Conservation (phyloP, 768 basidiomycete species). For the Boletales sp. region DNA sequence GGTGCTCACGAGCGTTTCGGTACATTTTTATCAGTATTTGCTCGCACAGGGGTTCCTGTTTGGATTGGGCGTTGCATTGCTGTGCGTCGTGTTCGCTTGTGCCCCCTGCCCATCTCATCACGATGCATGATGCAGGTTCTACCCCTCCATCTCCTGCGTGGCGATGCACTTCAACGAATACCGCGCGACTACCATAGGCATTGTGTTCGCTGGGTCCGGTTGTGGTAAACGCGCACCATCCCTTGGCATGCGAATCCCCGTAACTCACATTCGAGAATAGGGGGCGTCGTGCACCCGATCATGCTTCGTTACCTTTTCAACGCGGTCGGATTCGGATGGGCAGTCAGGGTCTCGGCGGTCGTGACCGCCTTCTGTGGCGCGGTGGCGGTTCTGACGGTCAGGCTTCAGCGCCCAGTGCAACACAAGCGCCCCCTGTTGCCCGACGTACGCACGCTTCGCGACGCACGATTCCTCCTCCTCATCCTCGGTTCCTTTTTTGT, state of each 20-base stretch:
- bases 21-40: slow-evolving; percentile 56
- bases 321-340: slow-evolving; percentile 58
- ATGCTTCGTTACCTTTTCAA: slow-evolving; percentile 56
- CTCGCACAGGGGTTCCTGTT: slow-evolving; percentile 63
- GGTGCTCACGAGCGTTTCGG: slow-evolving; percentile 58
- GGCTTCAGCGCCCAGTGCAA: slow-evolving; percentile 23
- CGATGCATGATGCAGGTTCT: slow-evolving; percentile 47
- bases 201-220: slow-evolving; percentile 69
- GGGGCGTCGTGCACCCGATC: slow-evolving; percentile 69
- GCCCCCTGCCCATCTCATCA: not conserved
- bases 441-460: slow-evolving; percentile 36
- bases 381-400: slow-evolving; percentile 46
- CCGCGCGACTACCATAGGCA: slow-evolving; percentile 68
- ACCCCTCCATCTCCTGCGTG: slow-evolving; percentile 63
- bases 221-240: slow-evolving; percentile 38
- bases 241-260: slow-evolving; percentile 10
- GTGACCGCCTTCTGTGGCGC: slow-evolving; percentile 46
- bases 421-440: slow-evolving; percentile 18
- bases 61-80: slow-evolving; percentile 59
- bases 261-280: slow-evolving; percentile 31
- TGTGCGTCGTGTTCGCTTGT: slow-evolving; percentile 40
- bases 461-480: slow-evolving; percentile 51
- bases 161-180: slow-evolving; percentile 63
- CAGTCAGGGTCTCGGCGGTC: slow-evolving; percentile 55
- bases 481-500: slow-evolving; percentile 53